phyloP scores from a whole-genome alignment of 352 stramenopile species.

The Globisporangium paroecandrum region DNA sequence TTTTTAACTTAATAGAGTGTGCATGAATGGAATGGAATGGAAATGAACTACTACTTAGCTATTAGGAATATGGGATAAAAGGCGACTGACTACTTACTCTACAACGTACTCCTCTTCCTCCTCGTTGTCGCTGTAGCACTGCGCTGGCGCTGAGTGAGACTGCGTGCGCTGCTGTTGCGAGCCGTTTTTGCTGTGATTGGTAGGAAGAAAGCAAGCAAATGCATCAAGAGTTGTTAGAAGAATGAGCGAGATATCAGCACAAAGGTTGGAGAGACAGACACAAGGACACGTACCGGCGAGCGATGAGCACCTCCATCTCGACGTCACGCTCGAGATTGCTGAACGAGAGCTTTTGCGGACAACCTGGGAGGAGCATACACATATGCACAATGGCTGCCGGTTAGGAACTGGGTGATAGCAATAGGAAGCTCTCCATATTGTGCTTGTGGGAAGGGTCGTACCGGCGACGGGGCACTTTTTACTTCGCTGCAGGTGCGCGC shows the following conservation, averaged over 20 bases:
- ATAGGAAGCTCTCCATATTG: background rate
- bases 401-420: background rate
- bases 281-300: slow-evolving; percentile 32
- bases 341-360: slow-evolving; percentile 55
- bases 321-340: slow-evolving; percentile 74
- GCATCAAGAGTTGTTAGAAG: too few relatives aligned
- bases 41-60: background rate
- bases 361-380: slow-evolving; percentile 33
- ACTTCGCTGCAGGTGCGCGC: slow-evolving; percentile 61
- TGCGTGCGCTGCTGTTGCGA: slow-evolving; percentile 16
- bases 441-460: slow-evolving; percentile 8
- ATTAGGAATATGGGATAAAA: background rate
- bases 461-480: slow-evolving; percentile 78
- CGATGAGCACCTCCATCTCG: slow-evolving; percentile 84
- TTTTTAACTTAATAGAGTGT: slow-evolving; percentile 18
- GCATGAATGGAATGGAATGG: background rate
- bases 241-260: background rate
- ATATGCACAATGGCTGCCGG: too few relatives aligned
- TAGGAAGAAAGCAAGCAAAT: background rate
- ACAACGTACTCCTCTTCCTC: slow-evolving; percentile 76
- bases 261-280: background rate
- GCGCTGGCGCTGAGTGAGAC: slow-evolving; percentile 7
- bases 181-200: slow-evolving; percentile 25
- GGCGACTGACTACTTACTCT: slow-evolving; percentile 30
- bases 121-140: slow-evolving; percentile 40